Evolutionary conservation across 164 flowering plant genomes (phyloP).

Genomic region (Warburgia ugandensis): DNA sequence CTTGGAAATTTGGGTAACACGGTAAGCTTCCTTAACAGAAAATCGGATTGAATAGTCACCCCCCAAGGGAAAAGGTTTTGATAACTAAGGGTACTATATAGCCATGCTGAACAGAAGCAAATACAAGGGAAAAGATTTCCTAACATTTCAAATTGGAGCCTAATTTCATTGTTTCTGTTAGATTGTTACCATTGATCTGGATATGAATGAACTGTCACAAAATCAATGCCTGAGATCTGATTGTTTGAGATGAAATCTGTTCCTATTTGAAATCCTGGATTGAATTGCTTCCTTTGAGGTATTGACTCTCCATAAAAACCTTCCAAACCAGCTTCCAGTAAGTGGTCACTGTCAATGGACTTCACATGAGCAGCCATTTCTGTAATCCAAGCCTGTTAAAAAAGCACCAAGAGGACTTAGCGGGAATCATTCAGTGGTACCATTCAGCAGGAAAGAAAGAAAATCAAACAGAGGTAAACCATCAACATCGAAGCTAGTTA

Average conservation of each 20-base stretch:
- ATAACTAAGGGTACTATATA: too few relatives aligned
- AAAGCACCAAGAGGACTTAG: not conserved
- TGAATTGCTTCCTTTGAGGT: conserved; percentile 26
- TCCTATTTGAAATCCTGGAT: conserved; percentile 47
- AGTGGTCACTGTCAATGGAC: conserved; percentile 61
- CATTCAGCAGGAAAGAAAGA: not conserved
- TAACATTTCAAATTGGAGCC: too few relatives aligned
- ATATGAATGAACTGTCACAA: conserved; percentile 74
- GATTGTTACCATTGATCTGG: conserved; percentile 59
- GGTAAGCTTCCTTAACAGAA: too few relatives aligned
- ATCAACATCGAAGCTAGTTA: not conserved
- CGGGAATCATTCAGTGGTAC: not conserved
- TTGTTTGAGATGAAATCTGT: conserved; percentile 73
- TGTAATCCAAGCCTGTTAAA: conserved; percentile 55
- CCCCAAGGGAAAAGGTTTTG: too few relatives aligned
- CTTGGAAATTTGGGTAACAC: too few relatives aligned
- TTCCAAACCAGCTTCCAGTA: conserved; percentile 70
- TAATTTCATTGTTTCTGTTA: too few relatives aligned
- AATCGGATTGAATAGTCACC: too few relatives aligned
- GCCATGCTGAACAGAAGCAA: too few relatives aligned
- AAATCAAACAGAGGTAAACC: too few relatives aligned
- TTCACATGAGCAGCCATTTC: conserved; percentile 73
- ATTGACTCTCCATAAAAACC: conserved; percentile 60
- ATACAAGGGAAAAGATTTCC: too few relatives aligned
- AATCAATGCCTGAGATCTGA: conserved; percentile 55